Conservation (phyloP, 2,329 filamentous ascomycete species). For the Apiospora arundinis region DNA sequence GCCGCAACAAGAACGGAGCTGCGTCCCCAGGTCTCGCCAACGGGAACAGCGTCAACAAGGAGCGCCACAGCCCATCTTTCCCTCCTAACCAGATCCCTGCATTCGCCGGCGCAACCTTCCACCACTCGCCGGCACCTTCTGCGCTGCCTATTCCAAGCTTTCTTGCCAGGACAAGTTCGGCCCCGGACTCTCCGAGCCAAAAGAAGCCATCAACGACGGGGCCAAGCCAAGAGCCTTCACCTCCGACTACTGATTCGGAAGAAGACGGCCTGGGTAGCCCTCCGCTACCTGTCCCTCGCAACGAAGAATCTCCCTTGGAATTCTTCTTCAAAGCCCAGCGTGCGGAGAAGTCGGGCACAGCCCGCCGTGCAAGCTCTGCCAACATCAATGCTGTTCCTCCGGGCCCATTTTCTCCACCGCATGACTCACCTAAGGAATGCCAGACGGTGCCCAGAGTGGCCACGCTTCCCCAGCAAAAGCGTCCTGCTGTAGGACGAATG, state of each 20-base stretch:
- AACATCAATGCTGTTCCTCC: slow-evolving; percentile 45
- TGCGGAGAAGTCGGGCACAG: slow-evolving; percentile 71
- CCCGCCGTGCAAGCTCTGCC: slow-evolving; percentile 57
- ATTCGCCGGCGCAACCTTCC: slow-evolving; percentile 94
- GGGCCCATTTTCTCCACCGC: slow-evolving; percentile 60
- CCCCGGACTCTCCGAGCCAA: slow-evolving; percentile 64
- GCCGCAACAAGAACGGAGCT: slow-evolving; percentile 39
- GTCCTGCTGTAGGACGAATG: slow-evolving; percentile 48
- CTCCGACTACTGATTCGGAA: slow-evolving; percentile 59
- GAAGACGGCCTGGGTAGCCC: slow-evolving; percentile 52
- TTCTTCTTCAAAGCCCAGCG: slow-evolving; percentile 89
- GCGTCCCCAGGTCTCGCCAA: slow-evolving; percentile 49
- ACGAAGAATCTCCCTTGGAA: slow-evolving; percentile 79
- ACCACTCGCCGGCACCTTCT: slow-evolving; percentile 90
- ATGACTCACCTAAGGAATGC: slow-evolving; percentile 44
- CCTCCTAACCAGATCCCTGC: slow-evolving; percentile 58
- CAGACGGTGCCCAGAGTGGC: slow-evolving; percentile 40
- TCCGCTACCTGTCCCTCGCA: slow-evolving; percentile 40
- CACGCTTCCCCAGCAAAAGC: slow-evolving; percentile 40
- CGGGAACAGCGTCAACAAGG: slow-evolving; percentile 36
- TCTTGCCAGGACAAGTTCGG: slow-evolving; percentile 53
- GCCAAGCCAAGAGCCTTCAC: slow-evolving; percentile 53
- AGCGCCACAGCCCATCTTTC: slow-evolving; percentile 53
- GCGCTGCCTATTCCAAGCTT: slow-evolving; percentile 91
- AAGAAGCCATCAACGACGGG: slow-evolving; percentile 48